Conservation (phyloP, 768 basidiomycete species). For the Rhizopogon sp. region DNA sequence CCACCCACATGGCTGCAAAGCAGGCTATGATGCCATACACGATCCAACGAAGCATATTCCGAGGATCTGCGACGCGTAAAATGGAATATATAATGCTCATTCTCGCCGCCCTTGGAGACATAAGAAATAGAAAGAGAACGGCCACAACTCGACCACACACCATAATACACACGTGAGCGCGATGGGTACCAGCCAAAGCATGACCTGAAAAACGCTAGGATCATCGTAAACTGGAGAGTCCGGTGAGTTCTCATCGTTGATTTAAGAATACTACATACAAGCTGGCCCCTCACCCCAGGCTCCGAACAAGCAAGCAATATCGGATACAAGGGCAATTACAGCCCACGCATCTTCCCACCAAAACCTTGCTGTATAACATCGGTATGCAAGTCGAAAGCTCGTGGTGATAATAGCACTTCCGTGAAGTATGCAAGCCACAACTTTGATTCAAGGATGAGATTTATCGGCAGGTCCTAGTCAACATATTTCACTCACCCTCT, state of each 20-base stretch:
- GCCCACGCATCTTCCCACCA: constrained; percentile 27
- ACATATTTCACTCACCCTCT: not conserved
- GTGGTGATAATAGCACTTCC: constrained; percentile 15
- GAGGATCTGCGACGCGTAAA: constrained; percentile 15
- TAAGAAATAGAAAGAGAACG: not conserved
- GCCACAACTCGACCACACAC: constrained; percentile 8
- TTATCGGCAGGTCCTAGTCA: not conserved
- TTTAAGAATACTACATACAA: constrained; percentile 10
- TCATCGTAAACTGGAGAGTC: not conserved
- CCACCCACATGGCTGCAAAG: constrained; percentile 13
- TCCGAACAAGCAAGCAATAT: constrained; percentile 13
- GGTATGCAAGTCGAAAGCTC: constrained; percentile 14
- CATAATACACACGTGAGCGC: constrained; percentile 15
- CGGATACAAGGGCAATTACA: constrained; percentile 15
- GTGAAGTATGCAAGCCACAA: constrained; percentile 7
- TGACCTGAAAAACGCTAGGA: not conserved
- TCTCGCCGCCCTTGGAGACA: constrained; percentile 15
- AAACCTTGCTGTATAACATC: constrained; percentile 13
- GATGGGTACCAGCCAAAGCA: constrained; percentile 16
- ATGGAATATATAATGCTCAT: constrained; percentile 25
- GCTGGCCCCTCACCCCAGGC: constrained; percentile 8
- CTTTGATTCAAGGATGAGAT: not conserved
- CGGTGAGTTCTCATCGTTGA: not conserved
- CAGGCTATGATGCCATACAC: constrained; percentile 12
- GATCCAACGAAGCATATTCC: constrained; percentile 4